Evolutionary conservation across 169 alveolate genomes (phyloP).

Genomic region (Plasmodium malariae): DNA sequence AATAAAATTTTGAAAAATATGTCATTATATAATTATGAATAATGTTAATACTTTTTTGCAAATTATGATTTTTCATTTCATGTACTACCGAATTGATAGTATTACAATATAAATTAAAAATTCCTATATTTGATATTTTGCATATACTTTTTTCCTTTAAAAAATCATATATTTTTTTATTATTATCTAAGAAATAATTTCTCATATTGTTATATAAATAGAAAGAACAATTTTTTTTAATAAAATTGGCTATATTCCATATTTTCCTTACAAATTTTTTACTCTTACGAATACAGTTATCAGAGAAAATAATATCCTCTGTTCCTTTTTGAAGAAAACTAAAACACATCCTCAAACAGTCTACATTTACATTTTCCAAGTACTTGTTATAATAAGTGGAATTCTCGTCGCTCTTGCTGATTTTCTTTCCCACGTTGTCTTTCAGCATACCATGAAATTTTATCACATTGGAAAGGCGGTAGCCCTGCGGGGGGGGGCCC

Average conservation of each 20-base stretch:
- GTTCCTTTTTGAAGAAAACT: conserved; percentile 22
- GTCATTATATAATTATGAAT: conserved; percentile 21
- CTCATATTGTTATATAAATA: neutral
- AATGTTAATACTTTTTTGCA: conserved; percentile 2
- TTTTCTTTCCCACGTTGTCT: conserved; percentile 40
- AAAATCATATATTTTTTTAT: neutral
- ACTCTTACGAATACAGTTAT: conserved; percentile 23
- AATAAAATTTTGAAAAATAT: conserved; percentile 38
- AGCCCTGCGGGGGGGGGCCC: too few species aligned
- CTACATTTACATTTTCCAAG: conserved; percentile 13
- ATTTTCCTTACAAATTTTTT: conserved; percentile 30
- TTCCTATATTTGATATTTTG: conserved; percentile 20
- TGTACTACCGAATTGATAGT: neutral
- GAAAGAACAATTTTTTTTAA: conserved; percentile 21
- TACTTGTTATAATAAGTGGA: conserved; percentile 17
- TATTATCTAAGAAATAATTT: neutral
- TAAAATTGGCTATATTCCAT: conserved; percentile 42
- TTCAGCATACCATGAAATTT: conserved; percentile 44
- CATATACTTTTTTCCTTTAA: neutral
- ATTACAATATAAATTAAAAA: conserved; percentile 1
- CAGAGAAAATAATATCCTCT: conserved; percentile 31
- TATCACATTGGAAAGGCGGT: neutral
- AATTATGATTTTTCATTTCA: conserved; percentile 15
- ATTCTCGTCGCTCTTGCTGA: conserved; percentile 53
- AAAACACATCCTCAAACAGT: conserved; percentile 23